Base-by-base conservation (phyloP, 208 protist species). In the Leishmania martiniquensis region DNA sequence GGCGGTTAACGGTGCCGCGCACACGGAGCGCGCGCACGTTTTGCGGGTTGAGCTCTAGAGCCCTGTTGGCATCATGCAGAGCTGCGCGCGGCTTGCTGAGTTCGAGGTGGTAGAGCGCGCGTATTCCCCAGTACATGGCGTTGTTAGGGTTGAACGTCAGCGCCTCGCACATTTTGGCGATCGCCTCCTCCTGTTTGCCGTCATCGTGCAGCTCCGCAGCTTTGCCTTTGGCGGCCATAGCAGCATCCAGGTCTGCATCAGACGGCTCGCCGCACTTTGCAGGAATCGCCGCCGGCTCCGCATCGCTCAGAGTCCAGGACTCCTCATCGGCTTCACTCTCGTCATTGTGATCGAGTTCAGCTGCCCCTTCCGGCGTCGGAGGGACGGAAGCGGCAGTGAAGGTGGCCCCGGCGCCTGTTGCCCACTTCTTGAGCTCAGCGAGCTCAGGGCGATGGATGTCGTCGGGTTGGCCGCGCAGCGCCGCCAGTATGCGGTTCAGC, bases 91-190 rank as follows among this genome's bases (percentile, higher is more conserved):
- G 89, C 39, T 80, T 85, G 73, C 83, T 85, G 49, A 77, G 71
- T 34, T 93, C 76, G 4, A 96, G 85, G 54, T 91, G 73, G 68
- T 92, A 95, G 60, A 87, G 76, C 20, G 85, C 81, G 37, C 91
- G 91, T 32, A 93, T 73, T 25, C 89, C 87, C 89, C 91, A 96
- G 85, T 93, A 93, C 86, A 93, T 93, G 59, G 91, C 93, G 68
- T 89, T 94, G 63, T 63, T 72, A 25, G 89, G 91, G 57, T 84
- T 89, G 47, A 90, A 74, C 42, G 77, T 66, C 70, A 95, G 77
- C 15, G 93, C 89, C 77, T 94, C 83, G 55, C 77, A 77, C 80
- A 96, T 83, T 67, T 89, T 88, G 1, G 76, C 83, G 49, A 96
- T 78, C 4, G 91, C 87, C 79, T 76, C 88, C n/a, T 78, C 81